phyloP scores from a whole-genome alignment of 139 green algal genomes.

The Asterochloris sp. region DNA sequence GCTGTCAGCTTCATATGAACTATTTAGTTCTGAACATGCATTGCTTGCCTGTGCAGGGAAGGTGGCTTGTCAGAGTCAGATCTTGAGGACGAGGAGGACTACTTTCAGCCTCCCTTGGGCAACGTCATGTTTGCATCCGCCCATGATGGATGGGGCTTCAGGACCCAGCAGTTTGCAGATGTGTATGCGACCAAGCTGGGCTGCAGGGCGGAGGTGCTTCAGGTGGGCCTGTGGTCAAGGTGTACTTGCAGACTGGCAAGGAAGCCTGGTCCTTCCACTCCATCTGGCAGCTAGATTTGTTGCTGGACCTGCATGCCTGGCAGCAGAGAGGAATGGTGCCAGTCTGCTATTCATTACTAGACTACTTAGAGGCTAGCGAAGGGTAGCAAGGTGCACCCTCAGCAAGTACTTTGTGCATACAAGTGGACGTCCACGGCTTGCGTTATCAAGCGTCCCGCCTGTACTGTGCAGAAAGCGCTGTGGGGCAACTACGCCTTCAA shows the following conservation, averaged over 20 bases:
- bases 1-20: too few species aligned
- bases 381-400: constrained; percentile 21
- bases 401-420: neutral
- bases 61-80: constrained; percentile 14
- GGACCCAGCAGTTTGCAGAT: constrained; percentile 78
- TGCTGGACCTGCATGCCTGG: too few species aligned
- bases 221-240: too few species aligned
- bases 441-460: too few species aligned
- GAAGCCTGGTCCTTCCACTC: too few species aligned
- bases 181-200: constrained; percentile 90
- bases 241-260: too few species aligned
- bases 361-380: neutral
- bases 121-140: constrained; percentile 95
- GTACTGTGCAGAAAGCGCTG: constrained; percentile 48
- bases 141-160: constrained; percentile 94
- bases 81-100: constrained; percentile 68
- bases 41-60: too few species aligned
- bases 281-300: too few species aligned
- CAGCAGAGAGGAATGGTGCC: too few species aligned
- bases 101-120: constrained; percentile 70
- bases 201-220: constrained; percentile 44
- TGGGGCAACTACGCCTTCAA: constrained; percentile 90
- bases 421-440: neutral
- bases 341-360: too few species aligned
- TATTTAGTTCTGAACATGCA: too few species aligned